Evolutionary conservation across 1,284 basidiomycete genomes (phyloP), one percentile per base, ranked within the genome.

Genomic region (Rhodotorula sp.): DNA sequence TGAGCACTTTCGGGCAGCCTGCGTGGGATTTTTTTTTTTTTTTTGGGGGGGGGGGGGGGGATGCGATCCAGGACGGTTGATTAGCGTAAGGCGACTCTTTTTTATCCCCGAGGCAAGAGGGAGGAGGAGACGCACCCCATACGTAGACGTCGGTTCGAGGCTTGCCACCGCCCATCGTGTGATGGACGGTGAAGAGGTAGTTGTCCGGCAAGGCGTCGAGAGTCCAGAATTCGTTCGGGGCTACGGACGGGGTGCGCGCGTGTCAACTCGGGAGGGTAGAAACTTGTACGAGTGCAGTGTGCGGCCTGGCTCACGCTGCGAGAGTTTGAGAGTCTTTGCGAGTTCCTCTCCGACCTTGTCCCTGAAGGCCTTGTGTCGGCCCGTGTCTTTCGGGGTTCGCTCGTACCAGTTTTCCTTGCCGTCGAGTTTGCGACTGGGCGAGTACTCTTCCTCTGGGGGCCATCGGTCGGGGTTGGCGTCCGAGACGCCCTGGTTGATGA

Each of bases 91-190:
- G 54, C 62, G 30, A 60, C n/a, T n/a, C n/a, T 5, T 33, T 33
- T 33, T 4, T 33, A 33, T 33, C 6, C 33, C 6, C 6, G 33
- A 7, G 33, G 6, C 33, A 33, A 33, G 33, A 14, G 54, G n/a
- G 58, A 46, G 15, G 54, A 18, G 49, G 30, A 6, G 42, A 77
- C 85, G 42, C 70, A 91, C 90, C 90, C 69, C 85, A 86, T 30
- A 91, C 84, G 81, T 92, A 92, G 17, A 87, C 80, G 78, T 92
- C 90, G 70, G 89, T 88, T 68, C 91, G 82, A n/a, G 87, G 85
- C 49, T 79, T 80, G 18, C 69, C 33, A 7, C 30, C 33, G 3
- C 30, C 29, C 1, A 49, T 88, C 78, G 90, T 90, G 71, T 89
- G 83, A 73, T 92, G 90, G 77, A 89, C 87, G 75, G 82, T 91